Base-by-base conservation (phyloP, 176 grass and related monocot species). In the Eragrostis nindensis region DNA sequence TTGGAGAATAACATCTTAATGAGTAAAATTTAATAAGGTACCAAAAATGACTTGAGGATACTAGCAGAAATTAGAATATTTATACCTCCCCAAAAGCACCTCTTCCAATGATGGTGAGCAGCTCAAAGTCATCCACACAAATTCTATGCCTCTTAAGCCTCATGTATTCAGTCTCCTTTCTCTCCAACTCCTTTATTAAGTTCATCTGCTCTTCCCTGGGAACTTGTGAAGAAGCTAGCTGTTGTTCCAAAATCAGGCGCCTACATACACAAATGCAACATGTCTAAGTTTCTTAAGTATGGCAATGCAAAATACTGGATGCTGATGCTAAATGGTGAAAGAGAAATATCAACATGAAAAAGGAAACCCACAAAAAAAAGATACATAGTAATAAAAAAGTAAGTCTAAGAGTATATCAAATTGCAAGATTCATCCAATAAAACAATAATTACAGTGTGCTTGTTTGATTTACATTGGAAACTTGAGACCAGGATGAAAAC, bases 101-200 rank as follows among this genome's bases (percentile, higher is more conserved):
- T 80, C 69, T 90, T 59, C 91, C 91, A 79, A 93, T 93, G 66
- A 90, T 89, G 15, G 85, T 90, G 59, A 93, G 73, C 30, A 88
- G 54, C 32, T 93, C 91, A 52, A 90, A 93, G 83, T 93, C 85
- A 70, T 93, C 85, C 26, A 90, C 88, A 27, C 91, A 86, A 41
- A 84, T 90, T 80, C 86, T 88, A 68, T 84, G 85, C 19, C 91
- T 87, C 83, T 88, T 89, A 50, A 90, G 85, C 40, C 87, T 83
- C 88, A 93, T 93, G 61, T 90, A 93, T 74, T 93, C 91, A 40
- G 84, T 93, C 68, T 93, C 91, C 68, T 93, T 93, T 74, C 83
- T 93, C 84, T 93, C 87, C 60, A 93, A 84, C 54, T 93, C 80
- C 84, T 93, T 93, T 56, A 90, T 70, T 50, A 93, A 82, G 44